These are phyloP conservation scores for Candida rishiriensis DNA, from an alignment of 805 yeast species.

Conservation along the genomic window DNA sequence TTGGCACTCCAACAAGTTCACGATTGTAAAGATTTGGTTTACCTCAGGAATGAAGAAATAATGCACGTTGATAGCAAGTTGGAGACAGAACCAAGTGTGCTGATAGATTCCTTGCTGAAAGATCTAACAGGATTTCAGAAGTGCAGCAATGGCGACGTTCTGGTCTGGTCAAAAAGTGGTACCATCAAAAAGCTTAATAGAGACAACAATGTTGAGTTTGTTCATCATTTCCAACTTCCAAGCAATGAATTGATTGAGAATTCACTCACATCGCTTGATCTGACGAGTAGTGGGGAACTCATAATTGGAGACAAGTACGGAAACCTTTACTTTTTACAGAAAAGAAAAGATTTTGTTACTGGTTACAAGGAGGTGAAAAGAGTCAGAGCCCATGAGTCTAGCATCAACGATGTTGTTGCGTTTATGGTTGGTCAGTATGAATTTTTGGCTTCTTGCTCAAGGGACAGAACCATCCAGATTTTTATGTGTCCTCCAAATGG, in stretches of 20 bases:
- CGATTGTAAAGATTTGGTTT: conserved; percentile 25
- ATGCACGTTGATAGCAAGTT: conserved; percentile 21
- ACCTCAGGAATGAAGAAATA: conserved; percentile 36
- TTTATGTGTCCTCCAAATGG: conserved; percentile 24
- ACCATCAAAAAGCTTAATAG: conserved; percentile 26
- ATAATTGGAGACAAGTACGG: conserved; percentile 51
- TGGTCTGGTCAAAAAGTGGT: conserved; percentile 43
- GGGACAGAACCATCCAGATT: conserved; percentile 63
- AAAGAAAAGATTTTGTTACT: conserved; percentile 11
- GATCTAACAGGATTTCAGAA: conserved; percentile 37
- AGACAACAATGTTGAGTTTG: conserved; percentile 5
- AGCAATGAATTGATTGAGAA: conserved; percentile 35
- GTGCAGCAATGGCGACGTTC: conserved; percentile 27
- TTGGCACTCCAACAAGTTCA: conserved; percentile 29
- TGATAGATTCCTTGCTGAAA: conserved; percentile 36
- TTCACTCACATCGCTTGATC: conserved; percentile 38
- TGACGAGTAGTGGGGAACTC: conserved; percentile 21
- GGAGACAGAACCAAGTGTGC: conserved; percentile 7
- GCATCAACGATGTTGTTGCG: conserved; percentile 41
- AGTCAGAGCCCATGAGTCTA: conserved; percentile 49
- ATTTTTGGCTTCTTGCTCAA: conserved; percentile 44
- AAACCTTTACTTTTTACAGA: conserved; percentile 28
- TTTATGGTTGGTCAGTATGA: conserved; percentile 27
- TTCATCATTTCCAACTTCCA: conserved; percentile 17
- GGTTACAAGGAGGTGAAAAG: conserved; percentile 20